Base-by-base conservation (phyloP, 371 early-diverging fungal genomes). In the Mucor irregularis region DNA sequence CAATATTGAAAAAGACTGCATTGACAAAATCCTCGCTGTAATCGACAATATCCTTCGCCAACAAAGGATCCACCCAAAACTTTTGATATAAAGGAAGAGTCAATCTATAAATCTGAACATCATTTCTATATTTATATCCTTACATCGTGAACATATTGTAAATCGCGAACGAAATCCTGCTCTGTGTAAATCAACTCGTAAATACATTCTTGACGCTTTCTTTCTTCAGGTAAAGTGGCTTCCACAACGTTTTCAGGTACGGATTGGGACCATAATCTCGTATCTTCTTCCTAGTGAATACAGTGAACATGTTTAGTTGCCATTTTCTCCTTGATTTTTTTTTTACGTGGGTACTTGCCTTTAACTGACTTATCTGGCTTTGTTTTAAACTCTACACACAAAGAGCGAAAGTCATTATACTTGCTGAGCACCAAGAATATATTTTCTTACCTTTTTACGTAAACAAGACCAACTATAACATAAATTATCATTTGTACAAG, bases 121-220 rank as follows among this genome's bases (percentile, higher is more conserved):
- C n/a, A n/a, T n/a, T n/a, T 22, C 5, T 0, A 40, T 22, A 24
- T 7, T 68, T 80, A 34, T 89, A 50, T 3, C 17, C 44, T 67
- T 39, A 72, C 74, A 55, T 79, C 75, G 56, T 93, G 91, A 14
- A 77, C 35, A 24, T 75, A 61, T 8, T 17, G 22, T 37, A 78
- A 30, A 56, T 96, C 96, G 25, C 81, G 78, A 14, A 94, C 91
- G 76, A 88, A 96, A 65, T 94, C 92, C 59, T 84, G 83, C 64
- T 95, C 95, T 3, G 90, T 92, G 49, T 90, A 82, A 30, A 96
- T 88, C 40, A 95, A 56, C 69, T 96, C 96, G 62, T 85, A 95
- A 51, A 96, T 90, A 40, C 85, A 85, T 64, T 96, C 95, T 63
- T 96, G 96, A 0, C 96, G 83, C 57, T 85, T 90, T 56, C 81